Evolutionary conservation across 441 rosid species (phyloP).

Genomic region (Daphne laureola): DNA sequence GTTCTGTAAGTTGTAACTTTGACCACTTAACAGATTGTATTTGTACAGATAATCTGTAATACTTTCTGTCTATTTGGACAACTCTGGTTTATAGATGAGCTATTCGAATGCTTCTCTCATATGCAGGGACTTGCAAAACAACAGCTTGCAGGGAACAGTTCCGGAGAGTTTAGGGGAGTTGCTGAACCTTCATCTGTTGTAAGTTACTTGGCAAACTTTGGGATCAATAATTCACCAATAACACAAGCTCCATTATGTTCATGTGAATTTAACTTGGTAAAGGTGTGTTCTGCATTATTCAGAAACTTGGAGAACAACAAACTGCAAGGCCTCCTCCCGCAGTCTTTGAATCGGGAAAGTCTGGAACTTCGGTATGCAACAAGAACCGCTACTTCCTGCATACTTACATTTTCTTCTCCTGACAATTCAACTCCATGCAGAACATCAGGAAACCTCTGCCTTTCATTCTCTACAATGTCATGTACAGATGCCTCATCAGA

Average conservation of each 20-base stretch:
- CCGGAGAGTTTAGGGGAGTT: conserved; percentile 70
- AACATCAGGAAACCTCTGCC: conserved; percentile 70
- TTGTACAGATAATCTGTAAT: background rate
- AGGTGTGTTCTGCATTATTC: conserved; percentile 15
- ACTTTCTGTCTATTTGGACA: too few relatives aligned
- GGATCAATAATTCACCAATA: conserved; percentile 1
- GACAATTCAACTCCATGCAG: conserved; percentile 30
- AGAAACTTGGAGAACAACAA: conserved; percentile 86
- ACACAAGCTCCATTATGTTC: background rate
- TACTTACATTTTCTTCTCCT: conserved; percentile 14
- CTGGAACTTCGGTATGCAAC: conserved; percentile 63
- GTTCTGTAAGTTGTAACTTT: conserved; percentile 53
- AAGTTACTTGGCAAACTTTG: conserved; percentile 24
- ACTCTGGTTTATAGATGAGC: background rate
- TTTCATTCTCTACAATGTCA: conserved; percentile 54
- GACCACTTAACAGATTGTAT: conserved; percentile 1
- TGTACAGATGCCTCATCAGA: conserved; percentile 62
- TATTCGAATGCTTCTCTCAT: background rate
- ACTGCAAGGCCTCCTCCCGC: conserved; percentile 66
- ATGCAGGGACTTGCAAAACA: conserved; percentile 76
- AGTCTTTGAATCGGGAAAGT: conserved; percentile 52
- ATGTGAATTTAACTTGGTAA: background rate
- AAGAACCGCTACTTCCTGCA: background rate
- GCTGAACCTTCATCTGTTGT: conserved; percentile 66
- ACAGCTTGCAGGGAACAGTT: conserved; percentile 65